These are phyloP conservation scores for Rhodomyrtus tomentosa DNA, from an alignment of 345 rosid genomes.

Conservation along the genomic window DNA sequence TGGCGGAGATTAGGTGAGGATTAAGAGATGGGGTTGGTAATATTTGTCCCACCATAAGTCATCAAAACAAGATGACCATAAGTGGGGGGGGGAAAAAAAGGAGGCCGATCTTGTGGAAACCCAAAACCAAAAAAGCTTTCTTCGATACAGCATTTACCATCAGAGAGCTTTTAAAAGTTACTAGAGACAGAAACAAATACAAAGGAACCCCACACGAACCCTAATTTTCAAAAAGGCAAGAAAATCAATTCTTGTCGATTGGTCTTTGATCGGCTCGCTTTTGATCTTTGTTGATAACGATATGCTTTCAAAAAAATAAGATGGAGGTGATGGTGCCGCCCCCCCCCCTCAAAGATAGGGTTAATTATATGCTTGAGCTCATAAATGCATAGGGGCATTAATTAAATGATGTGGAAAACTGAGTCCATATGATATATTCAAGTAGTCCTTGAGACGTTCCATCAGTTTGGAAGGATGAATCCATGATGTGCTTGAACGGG, in stretches of 20 bases:
- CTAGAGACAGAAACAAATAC: not conserved
- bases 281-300: not conserved
- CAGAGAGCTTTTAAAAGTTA: not conserved
- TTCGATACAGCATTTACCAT: not conserved
- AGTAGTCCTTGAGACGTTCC: not conserved
- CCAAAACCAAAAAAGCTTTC: not conserved
- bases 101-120: not conserved
- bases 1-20: not conserved
- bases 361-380: not conserved
- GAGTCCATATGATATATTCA: not conserved
- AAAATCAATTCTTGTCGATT: slow-evolving; percentile 6
- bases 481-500: not conserved
- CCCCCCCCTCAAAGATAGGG: not conserved
- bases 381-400: not conserved
- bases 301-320: not conserved
- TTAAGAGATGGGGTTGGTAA: not conserved
- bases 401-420: not conserved
- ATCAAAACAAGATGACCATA: not conserved
- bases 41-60: not conserved
- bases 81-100: too few relatives aligned
- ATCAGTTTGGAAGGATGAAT: not conserved
- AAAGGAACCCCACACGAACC: not conserved
- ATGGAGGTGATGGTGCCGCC: not conserved
- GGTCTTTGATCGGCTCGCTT: not conserved
- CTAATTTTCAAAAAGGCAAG: slow-evolving; percentile 3